A percentile compares a stretch with the other conserved stretches of the same genome.
Conservation (phyloP, 2,329 filamentous ascomycete genomes). For the Monilinia laxa region DNA sequence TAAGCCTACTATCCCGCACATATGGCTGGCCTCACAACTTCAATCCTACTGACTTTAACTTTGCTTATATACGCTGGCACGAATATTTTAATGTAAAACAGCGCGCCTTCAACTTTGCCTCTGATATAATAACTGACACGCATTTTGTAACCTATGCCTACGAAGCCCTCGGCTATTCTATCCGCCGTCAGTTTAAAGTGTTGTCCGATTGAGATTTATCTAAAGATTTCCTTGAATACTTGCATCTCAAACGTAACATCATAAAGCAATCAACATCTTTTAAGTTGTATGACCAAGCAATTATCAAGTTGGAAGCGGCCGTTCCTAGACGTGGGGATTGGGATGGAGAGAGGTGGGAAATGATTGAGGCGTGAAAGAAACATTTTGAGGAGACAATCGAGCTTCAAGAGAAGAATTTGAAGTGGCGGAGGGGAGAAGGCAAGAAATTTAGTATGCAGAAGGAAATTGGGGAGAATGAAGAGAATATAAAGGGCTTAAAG, state of each 20-base stretch:
- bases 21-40: constrained; percentile 16
- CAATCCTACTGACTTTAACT: neutral
- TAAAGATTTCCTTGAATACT: neutral
- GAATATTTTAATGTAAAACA: neutral
- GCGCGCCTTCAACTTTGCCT: neutral
- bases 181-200: neutral
- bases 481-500: constrained; percentile 16
- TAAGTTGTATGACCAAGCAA: neutral
- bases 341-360: constrained; percentile 15
- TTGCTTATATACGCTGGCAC: neutral
- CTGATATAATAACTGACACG: neutral
- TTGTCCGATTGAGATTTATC: neutral
- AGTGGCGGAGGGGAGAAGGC: constrained; percentile 15
- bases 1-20: constrained; percentile 4
- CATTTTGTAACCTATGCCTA: neutral
- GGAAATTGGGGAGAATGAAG: constrained; percentile 10
- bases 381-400: constrained; percentile 13
- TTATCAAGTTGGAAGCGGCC: neutral
- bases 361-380: constrained; percentile 15
- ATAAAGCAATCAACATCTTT: neutral
- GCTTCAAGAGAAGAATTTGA: constrained; percentile 7
- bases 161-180: neutral
- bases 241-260: neutral
- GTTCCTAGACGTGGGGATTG: neutral
- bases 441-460: neutral